phyloP scores from a whole-genome alignment of 208 protist species.

The Trypanosomatidae sp. region DNA sequence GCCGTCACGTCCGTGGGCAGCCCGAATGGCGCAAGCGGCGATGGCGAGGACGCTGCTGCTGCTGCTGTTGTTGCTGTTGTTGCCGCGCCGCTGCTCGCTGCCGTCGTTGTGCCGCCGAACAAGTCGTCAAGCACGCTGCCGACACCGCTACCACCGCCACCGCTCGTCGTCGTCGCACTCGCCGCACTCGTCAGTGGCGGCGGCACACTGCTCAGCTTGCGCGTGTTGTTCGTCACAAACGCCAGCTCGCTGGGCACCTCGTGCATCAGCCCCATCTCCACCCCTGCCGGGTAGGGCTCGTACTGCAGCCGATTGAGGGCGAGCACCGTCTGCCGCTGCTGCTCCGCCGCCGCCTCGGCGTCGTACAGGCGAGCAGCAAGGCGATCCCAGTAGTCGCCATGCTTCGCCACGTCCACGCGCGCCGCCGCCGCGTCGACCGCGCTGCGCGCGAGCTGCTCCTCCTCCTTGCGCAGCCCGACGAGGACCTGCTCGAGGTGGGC shows the following conservation, averaged over 20 bases:
- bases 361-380: slow-evolving; percentile 65
- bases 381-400: slow-evolving; percentile 65
- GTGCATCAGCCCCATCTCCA: slow-evolving; percentile 55
- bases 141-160: slow-evolving; percentile 1
- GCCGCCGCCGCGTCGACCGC: neutral
- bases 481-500: slow-evolving; percentile 41
- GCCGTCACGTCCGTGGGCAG: too few species aligned
- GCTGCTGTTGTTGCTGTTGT: slow-evolving; percentile 1
- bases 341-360: slow-evolving; percentile 43
- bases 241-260: slow-evolving; percentile 60
- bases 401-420: slow-evolving; percentile 11
- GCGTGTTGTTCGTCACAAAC: slow-evolving; percentile 64
- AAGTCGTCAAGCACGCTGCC: slow-evolving; percentile 67
- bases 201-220: slow-evolving; percentile 24
- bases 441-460: neutral
- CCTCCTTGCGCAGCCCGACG: slow-evolving; percentile 22
- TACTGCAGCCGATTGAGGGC: slow-evolving; percentile 75
- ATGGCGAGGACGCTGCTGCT: neutral
- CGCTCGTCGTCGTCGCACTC: neutral
- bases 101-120: slow-evolving; percentile 26
- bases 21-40: too few species aligned
- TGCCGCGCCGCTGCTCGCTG: slow-evolving; percentile 2
- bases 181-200: slow-evolving; percentile 2
- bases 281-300: slow-evolving; percentile 64
- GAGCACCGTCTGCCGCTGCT: slow-evolving; percentile 49